Conservation (phyloP, 768 basidiomycete genomes). For the Lactarius quietus region DNA sequence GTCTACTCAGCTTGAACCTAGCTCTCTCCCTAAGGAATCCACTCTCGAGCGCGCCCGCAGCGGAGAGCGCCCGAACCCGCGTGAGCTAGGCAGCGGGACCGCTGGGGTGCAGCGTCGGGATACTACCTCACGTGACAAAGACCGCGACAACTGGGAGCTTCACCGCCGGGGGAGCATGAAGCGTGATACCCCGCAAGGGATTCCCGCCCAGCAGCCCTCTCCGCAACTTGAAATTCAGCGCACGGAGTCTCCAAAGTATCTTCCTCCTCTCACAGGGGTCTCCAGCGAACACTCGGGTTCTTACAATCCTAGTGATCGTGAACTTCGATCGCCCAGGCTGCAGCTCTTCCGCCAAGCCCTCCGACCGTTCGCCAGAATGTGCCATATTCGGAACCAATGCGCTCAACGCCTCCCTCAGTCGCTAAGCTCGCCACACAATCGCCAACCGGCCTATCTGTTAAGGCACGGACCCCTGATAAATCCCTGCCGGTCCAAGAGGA, state of each 20-base stretch:
- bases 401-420: conserved; percentile 20
- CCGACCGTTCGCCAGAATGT: conserved; percentile 16
- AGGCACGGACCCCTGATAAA: conserved; percentile 26
- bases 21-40: conserved; percentile 24
- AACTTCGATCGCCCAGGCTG: conserved; percentile 19
- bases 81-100: conserved; percentile 10
- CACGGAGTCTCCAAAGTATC: conserved; percentile 21
- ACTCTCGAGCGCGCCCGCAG: conserved; percentile 20
- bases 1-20: conserved; percentile 18
- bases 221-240: conserved; percentile 18
- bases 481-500: conserved; percentile 28
- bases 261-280: conserved; percentile 18
- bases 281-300: conserved; percentile 14
- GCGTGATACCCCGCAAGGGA: conserved; percentile 12
- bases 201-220: conserved; percentile 16
- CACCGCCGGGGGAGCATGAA: conserved; percentile 24
- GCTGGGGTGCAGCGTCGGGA: conserved; percentile 19
- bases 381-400: conserved; percentile 19
- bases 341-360: conserved; percentile 20
- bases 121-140: conserved; percentile 15
- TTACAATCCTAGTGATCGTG: conserved; percentile 23
- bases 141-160: conserved; percentile 18
- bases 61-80: conserved; percentile 20
- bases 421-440: conserved; percentile 17
- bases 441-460: conserved; percentile 18